Conservation (phyloP, 2,329 filamentous ascomycete genomes). For the Ascochyta clinopodiicola region DNA sequence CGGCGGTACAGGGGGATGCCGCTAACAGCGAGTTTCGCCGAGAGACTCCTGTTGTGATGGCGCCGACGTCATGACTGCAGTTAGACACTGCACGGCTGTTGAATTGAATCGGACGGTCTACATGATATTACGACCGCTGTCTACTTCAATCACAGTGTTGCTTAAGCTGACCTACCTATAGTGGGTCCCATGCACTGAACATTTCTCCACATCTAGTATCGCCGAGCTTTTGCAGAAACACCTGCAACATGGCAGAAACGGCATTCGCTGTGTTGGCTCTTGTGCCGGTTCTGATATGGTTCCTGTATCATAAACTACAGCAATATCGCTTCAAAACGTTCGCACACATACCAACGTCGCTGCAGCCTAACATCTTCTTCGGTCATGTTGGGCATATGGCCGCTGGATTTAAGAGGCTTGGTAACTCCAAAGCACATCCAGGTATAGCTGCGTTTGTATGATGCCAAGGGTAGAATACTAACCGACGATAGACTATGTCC, state of each 20-base stretch:
- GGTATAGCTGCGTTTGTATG: slow-evolving; percentile 22
- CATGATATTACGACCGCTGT: background rate
- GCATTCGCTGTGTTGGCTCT: slow-evolving; percentile 29
- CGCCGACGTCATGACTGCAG: background rate
- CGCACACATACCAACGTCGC: slow-evolving; percentile 28
- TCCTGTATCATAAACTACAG: slow-evolving; percentile 28
- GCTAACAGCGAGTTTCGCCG: background rate
- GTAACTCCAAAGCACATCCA: slow-evolving; percentile 35
- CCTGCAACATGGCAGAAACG: slow-evolving; percentile 24
- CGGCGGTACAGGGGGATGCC: background rate
- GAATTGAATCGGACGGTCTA: background rate
- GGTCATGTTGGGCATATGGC: slow-evolving; percentile 39
- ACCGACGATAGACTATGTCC: slow-evolving; percentile 39
- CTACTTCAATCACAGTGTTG: background rate
- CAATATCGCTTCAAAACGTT: slow-evolving; percentile 39
- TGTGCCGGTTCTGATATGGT: slow-evolving; percentile 25
- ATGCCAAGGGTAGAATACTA: background rate
- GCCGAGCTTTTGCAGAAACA: background rate
- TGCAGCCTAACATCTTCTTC: slow-evolving; percentile 32
- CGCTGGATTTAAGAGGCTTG: slow-evolving; percentile 32
- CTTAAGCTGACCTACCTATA: background rate
- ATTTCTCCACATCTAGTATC: background rate
- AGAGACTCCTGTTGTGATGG: background rate
- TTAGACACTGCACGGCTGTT: background rate
- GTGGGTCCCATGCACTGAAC: background rate